Evolutionary conservation across 305 asterid genomes (phyloP).

Genomic region (Coffea humblotiana): DNA sequence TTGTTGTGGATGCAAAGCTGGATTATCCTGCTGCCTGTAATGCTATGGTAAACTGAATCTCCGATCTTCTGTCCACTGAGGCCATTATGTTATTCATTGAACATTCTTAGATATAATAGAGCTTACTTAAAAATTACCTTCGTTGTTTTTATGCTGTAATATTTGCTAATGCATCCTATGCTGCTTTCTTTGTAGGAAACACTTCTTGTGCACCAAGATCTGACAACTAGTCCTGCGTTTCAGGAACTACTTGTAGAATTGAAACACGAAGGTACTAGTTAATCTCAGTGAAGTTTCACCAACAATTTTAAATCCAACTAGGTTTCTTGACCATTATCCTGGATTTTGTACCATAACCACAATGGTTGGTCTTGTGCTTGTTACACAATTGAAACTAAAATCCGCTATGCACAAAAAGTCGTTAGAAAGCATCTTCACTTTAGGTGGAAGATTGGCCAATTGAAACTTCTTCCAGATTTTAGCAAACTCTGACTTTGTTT

Average conservation of each 20-base stretch:
- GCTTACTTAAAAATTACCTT: background rate
- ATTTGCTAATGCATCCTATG: background rate
- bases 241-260: constrained; percentile 52
- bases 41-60: constrained; percentile 47
- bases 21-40: constrained; percentile 85
- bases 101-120: background rate
- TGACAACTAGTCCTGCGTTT: constrained; percentile 29
- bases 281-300: background rate
- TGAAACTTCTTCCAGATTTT: background rate
- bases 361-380: background rate
- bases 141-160: background rate
- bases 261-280: constrained; percentile 44
- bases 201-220: constrained; percentile 56
- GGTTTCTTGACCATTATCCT: background rate
- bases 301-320: background rate
- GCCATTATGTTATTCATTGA: background rate
- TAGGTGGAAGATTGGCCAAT: background rate
- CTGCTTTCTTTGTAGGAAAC: constrained; percentile 46
- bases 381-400: too few species aligned
- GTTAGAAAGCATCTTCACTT: background rate
- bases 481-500: background rate
- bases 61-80: background rate
- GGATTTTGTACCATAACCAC: background rate
- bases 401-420: background rate
- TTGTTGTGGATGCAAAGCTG: constrained; percentile 45